These are phyloP conservation scores for Microbotryum saponariae DNA, from an alignment of 1,284 basidiomycete species.

Conservation along the genomic window DNA sequence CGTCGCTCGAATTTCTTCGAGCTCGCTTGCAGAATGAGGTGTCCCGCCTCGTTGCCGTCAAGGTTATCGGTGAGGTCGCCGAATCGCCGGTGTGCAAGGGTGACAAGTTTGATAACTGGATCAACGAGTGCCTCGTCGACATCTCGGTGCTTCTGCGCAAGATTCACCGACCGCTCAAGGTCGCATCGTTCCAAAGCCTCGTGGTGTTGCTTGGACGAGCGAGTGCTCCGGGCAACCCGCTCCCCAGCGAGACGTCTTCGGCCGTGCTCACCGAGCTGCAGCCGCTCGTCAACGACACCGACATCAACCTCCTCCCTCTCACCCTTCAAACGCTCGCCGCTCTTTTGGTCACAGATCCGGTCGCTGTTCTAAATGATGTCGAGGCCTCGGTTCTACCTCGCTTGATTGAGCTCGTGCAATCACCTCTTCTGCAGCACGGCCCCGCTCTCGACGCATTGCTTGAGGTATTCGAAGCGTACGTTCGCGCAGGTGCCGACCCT, in stretches of 20 bases:
- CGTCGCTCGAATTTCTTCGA: constrained; percentile 58
- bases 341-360: constrained; percentile 56
- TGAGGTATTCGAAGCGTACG: constrained; percentile 68
- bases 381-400: constrained; percentile 21
- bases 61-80: constrained; percentile 38
- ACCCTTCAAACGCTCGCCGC: constrained; percentile 62
- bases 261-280: constrained; percentile 65
- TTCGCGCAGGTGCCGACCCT: constrained; percentile 63
- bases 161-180: constrained; percentile 68
- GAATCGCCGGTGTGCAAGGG: constrained; percentile 43
- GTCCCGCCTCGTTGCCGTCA: constrained; percentile 46
- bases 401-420: constrained; percentile 54
- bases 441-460: constrained; percentile 69
- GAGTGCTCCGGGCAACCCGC: constrained; percentile 43
- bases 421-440: constrained; percentile 61
- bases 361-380: constrained; percentile 48
- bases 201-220: constrained; percentile 67
- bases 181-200: constrained; percentile 70
- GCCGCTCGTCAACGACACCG: constrained; percentile 59
- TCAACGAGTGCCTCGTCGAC: constrained; percentile 66
- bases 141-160: constrained; percentile 67
- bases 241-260: constrained; percentile 57
- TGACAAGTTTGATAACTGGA: constrained; percentile 57
- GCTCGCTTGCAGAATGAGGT: constrained; percentile 58
- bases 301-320: constrained; percentile 69